Base-by-base conservation (phyloP, 352 stramenopile genomes). In the Vaucheria bursata region DNA sequence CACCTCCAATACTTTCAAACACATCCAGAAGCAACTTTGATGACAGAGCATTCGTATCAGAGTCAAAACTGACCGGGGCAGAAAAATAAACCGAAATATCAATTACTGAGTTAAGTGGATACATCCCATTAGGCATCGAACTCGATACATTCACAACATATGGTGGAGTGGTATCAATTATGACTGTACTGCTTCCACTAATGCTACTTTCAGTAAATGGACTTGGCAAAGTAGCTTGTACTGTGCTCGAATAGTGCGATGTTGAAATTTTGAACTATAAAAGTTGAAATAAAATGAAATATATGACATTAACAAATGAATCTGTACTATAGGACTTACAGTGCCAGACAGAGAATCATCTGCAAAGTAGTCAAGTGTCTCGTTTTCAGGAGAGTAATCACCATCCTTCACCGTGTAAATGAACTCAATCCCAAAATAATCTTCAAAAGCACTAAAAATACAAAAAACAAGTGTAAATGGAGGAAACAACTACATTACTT, bases 361-460 rank as follows among this genome's bases (percentile, higher is more conserved):
- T 12, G 7, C 29, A 8, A 32, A 7, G 29, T 53, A 66, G 67
- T 73, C 67, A 67, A 73, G 6, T 7, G 29, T 18, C 8, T 33
- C 12, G 31, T 32, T 66, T 7, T 35, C 49, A 0, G 18, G 0
- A 6, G 49, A 50, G 29, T 66, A 37, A 32, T 82, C 70, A 1
- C 77, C 77, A 53, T 79, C 77, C 29, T 66, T 52, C 0, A 82
- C 50, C 3, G 32, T 74, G 53, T 82, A 82, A 0, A 66, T 29
- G 18, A 82, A 82, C n/a, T n/a, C n/a, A n/a, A n/a, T n/a, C 65
- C 75, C 67, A 34, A 80, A 53, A n/a, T 68, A 39, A 66, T 80
- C 77, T 1, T 7, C 34, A 31, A 35, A n/a, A 31, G 37, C 32
- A 40, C 71, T 52, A 34, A n/a, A n/a, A n/a, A n/a, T n/a, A n/a